Base-by-base conservation (phyloP, 331 rosid genomes). In the Pyrus hybrid region DNA sequence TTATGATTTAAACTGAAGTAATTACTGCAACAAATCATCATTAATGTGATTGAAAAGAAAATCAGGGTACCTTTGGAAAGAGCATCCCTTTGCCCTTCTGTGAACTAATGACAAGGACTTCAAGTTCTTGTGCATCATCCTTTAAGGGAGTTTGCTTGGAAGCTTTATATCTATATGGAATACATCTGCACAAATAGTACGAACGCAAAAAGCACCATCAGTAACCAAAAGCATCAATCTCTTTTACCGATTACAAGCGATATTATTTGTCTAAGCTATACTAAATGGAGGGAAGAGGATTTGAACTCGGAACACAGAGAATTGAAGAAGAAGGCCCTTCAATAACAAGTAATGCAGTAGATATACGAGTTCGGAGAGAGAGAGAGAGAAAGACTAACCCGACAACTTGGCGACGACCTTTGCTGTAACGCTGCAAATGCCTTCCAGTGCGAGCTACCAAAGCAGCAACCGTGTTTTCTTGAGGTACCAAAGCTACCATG, bases 361-460 rank as follows among this genome's bases (percentile, higher is more conserved):
- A 51, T 51, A 47, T 5, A 67, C 67, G 7, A 26, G 33, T 13
- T 25, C n/a, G 25, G 20, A 41, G 47, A 61, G 20, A 41, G 47
- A 41, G 47, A 41, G 14, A 41, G 47, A 5, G 14, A 6, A 30
- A 76, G 45, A 93, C 92, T 57, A 82, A 93, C 98, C 98, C 98
- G 2, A 93, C 98, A 71, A 93, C 98, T 93, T 87, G 98, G 56
- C 98, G 98, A 64, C 91, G 94, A 65, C 98, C 97, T 63, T 81
- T 86, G 76, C 49, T 82, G 72, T 91, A 93, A 23, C 98, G 92
- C 78, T 93, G 98, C 81, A 93, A 79, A 61, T 91, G 90, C 54
- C 98, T 79, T 10, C 98, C 98, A 2, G 97, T 91, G 76, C 98
- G 98, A 87, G 98, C 80, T 32, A 90, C 96, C 89, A 93, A 86